Conservation (phyloP, 2,329 filamentous ascomycete species). For the Tolypocladium endophyticum region DNA sequence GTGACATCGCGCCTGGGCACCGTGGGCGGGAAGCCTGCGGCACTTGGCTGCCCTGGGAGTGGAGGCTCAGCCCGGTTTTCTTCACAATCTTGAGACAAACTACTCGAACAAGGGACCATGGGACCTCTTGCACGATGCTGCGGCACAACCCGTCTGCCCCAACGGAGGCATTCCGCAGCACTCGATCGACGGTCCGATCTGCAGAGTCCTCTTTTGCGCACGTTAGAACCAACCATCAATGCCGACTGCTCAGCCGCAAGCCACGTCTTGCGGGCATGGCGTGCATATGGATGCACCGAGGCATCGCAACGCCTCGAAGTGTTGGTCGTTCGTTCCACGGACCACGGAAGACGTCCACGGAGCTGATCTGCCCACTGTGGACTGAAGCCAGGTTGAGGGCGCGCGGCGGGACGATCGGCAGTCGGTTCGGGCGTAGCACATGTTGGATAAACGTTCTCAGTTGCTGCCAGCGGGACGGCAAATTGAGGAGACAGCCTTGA, state of each 20-base stretch:
- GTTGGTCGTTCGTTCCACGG: background rate
- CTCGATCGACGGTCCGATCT: background rate
- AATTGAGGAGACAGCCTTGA: background rate
- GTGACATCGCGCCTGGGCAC: background rate
- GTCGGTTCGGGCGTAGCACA: background rate
- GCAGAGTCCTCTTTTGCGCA: background rate
- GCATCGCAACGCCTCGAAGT: background rate
- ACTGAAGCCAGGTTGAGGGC: background rate
- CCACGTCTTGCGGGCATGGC: background rate
- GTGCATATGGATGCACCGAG: background rate
- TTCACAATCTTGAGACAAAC: background rate
- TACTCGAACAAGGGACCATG: background rate
- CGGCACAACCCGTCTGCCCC: background rate
- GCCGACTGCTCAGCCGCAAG: background rate
- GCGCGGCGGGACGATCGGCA: background rate
- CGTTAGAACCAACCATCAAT: background rate
- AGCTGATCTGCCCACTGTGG: background rate
- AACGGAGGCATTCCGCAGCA: background rate
- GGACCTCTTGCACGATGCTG: background rate
- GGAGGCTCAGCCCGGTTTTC: background rate
- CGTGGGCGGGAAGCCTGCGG: background rate
- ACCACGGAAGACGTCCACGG: background rate
- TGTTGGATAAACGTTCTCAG: background rate
- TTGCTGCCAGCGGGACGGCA: background rate
- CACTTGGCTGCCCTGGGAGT: background rate